Base-by-base conservation (phyloP, 169 alveolate species). In the Perkinsus olseni region DNA sequence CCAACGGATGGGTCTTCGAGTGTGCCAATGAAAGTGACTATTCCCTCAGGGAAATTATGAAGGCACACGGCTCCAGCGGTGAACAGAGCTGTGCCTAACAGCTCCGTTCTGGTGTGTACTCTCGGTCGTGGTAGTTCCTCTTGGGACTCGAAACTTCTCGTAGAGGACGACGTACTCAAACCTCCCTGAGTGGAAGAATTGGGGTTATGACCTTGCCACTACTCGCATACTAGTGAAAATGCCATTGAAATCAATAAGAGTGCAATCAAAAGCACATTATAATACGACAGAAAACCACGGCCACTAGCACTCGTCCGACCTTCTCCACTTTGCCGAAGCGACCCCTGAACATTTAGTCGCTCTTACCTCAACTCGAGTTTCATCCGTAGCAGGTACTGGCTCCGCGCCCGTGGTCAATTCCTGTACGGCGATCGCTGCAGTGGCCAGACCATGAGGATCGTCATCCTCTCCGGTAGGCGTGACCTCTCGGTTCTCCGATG, bases 41-140 rank as follows among this genome's bases (percentile, higher is more conserved):
- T 24, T 31, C 94, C 94, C 34, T 92, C 94, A 20, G 94, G 94
- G 74, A 92, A 92, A 74, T 92, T 92, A 92, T 92, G 94, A 40
- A 92, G 40, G 38, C 91, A 40, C 50, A 92, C 51, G 4, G 94
- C 94, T 11, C 50, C 38, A 38, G 92, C 94, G 34, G 92, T 74
- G 82, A 62, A 62, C 82, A 62, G 82, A 62, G 82, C 82, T 13
- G 82, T 62, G 82, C 36, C 82, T 62, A 62, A 24, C 34, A 62
- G 82, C 34, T 24, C 31, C 37, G 82, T 13, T 24, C 34, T 8
- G 31, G 82, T 13, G 34, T 62, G 82, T 13, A 62, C 62, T 17
- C 62, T 6, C 6, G 62, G 62, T 28, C 82, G 13, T 24, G 31
- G 82, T 3, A 62, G 82, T 24, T 62, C 31, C 82, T 24, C 82